phyloP scores from a whole-genome alignment of 2,329 filamentous ascomycete species.

The Penicillium sp. region DNA sequence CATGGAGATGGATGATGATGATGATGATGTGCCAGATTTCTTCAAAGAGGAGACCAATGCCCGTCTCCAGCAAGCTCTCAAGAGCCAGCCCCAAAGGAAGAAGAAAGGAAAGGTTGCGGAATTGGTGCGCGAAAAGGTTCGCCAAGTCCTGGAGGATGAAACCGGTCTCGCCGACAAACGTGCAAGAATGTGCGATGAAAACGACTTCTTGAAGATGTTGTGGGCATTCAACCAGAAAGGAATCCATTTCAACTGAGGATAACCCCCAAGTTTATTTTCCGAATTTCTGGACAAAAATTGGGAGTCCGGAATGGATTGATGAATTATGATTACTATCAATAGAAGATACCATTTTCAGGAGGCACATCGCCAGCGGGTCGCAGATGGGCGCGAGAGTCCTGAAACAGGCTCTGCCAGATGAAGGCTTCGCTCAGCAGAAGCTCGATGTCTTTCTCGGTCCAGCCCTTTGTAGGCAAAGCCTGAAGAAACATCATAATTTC shows the following conservation, averaged over 20 bases:
- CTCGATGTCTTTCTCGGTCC: conserved; percentile 98
- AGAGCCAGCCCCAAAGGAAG: conserved; percentile 57
- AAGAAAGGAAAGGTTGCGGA: conserved; percentile 77
- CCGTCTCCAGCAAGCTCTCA: conserved; percentile 40
- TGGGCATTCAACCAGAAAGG: conserved; percentile 86
- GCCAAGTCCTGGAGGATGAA: conserved; percentile 75
- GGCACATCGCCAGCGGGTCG: conserved; percentile 37
- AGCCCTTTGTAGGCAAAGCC: conserved; percentile 83
- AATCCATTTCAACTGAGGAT: conserved; percentile 82
- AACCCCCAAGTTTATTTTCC: conserved; percentile 8
- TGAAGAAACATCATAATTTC: conserved; percentile 99
- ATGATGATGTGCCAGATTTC: conserved; percentile 75
- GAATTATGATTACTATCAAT: conserved; percentile 37
- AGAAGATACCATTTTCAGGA: conserved; percentile 35
- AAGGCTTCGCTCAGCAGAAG: conserved; percentile 92
- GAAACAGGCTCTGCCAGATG: conserved; percentile 97
- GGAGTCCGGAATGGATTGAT: conserved; percentile 23
- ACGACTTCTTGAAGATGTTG: conserved; percentile 80
- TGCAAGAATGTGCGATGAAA: conserved; percentile 84
- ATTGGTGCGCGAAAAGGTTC: conserved; percentile 81
- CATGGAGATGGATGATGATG: conserved; percentile 51
- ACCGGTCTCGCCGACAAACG: conserved; percentile 79
- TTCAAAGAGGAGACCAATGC: conserved; percentile 63
- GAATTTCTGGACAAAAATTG: conserved; percentile 9
- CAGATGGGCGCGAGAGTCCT: conserved; percentile 88